Evolutionary conservation across 805 yeast species (phyloP).

Genomic region (Cyberlindnera lachancei): DNA sequence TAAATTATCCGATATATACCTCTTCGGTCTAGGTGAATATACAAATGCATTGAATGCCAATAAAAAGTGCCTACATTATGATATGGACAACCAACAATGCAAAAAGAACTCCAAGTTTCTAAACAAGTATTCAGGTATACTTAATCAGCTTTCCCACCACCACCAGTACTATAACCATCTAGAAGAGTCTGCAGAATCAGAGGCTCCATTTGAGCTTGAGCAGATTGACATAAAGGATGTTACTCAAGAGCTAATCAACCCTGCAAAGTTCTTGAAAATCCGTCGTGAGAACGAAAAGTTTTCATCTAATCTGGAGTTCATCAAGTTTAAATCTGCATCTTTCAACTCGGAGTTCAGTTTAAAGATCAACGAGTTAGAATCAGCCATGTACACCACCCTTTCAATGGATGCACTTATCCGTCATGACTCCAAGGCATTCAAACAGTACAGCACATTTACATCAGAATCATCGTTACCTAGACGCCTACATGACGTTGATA

Average conservation of each 20-base stretch:
- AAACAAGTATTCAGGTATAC: slow-evolving; percentile 32
- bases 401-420: slow-evolving; percentile 33
- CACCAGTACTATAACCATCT: slow-evolving; percentile 38
- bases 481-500: slow-evolving; percentile 32
- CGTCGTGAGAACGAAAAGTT: slow-evolving; percentile 16
- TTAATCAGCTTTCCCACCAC: slow-evolving; percentile 29
- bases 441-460: slow-evolving; percentile 22
- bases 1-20: slow-evolving; percentile 30
- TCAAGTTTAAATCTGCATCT: slow-evolving; percentile 8
- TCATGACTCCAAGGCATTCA: slow-evolving; percentile 21
- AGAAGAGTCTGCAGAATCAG: slow-evolving; percentile 28
- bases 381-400: slow-evolving; percentile 29
- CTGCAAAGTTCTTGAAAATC: slow-evolving; percentile 14
- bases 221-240: slow-evolving; percentile 35
- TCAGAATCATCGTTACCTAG: slow-evolving; percentile 10
- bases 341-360: slow-evolving; percentile 16
- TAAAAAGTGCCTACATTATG: slow-evolving; percentile 65
- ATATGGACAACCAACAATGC: slow-evolving; percentile 65
- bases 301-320: slow-evolving; percentile 16
- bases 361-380: slow-evolving; percentile 16
- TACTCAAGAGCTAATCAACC: slow-evolving; percentile 26
- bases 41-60: slow-evolving; percentile 44
- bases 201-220: slow-evolving; percentile 33
- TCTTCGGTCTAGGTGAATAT: slow-evolving; percentile 45
- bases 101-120: slow-evolving; percentile 46